A percentile compares a stretch with the other conserved stretches of the same genome.
Conservation (phyloP, 176 grass and related monocot species). For the Juncus effusus region DNA sequence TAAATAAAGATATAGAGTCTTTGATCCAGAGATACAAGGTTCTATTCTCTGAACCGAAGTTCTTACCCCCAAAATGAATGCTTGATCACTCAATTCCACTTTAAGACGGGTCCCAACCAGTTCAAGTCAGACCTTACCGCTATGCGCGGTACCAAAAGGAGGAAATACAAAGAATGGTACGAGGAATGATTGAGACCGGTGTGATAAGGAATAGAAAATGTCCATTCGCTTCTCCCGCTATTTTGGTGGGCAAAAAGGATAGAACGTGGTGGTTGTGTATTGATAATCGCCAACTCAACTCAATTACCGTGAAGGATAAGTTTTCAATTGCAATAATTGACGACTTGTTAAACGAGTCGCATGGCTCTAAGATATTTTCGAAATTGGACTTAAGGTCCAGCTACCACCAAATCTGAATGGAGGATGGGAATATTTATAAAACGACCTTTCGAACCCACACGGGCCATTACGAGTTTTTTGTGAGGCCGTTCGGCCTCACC, state of each 20-base stretch:
- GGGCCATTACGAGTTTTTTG: neutral
- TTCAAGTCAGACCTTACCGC: too few relatives aligned
- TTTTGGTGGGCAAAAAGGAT: neutral
- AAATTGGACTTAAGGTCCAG: neutral
- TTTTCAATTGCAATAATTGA: neutral
- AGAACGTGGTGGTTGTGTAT: neutral
- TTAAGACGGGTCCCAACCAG: too few relatives aligned
- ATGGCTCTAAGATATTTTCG: neutral
- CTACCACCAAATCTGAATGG: neutral
- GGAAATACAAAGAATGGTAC: too few relatives aligned
- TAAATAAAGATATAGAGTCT: too few relatives aligned
- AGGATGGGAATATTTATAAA: neutral
- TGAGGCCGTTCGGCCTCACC: neutral
- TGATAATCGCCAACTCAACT: neutral
- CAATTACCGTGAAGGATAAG: neutral
- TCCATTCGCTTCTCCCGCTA: neutral
- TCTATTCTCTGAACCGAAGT: too few relatives aligned
- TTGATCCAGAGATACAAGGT: too few relatives aligned
- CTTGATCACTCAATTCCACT: too few relatives aligned
- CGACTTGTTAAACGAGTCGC: neutral
- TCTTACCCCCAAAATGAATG: too few relatives aligned
- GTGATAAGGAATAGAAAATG: neutral
- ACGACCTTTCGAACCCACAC: neutral
- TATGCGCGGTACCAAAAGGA: too few relatives aligned
- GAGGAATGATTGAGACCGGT: too few relatives aligned